A percentile compares a stretch with the other conserved stretches of the same genome.
phyloP scores from a whole-genome alignment of 192 early-diverging fungal species.

The Pecoramyces ruminantium region DNA sequence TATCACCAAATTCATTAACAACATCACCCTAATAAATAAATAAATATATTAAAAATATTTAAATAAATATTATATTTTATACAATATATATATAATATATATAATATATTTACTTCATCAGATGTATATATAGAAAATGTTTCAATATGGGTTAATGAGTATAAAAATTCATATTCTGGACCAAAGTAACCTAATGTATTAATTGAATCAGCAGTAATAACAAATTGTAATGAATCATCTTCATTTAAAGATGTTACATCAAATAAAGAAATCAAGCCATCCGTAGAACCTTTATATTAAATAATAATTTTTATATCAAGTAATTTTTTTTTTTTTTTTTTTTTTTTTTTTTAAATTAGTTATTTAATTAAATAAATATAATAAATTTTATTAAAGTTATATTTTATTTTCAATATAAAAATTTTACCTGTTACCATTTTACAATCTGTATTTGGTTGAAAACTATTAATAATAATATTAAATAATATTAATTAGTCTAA shows the following conservation, averaged over 20 bases:
- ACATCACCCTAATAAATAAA: slow-evolving; percentile 18
- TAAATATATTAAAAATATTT: slow-evolving; percentile 6
- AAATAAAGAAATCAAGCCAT: slow-evolving; percentile 64
- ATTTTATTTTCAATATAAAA: too few relatives aligned
- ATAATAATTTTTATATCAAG: too few relatives aligned
- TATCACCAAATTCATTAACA: slow-evolving; percentile 66
- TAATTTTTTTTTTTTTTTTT: too few relatives aligned
- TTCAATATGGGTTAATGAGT: slow-evolving; percentile 75
- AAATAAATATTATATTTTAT: slow-evolving; percentile 4
- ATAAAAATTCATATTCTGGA: slow-evolving; percentile 72
- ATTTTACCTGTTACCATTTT: neutral
- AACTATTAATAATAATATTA: neutral
- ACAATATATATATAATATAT: neutral
- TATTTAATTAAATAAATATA: too few relatives aligned
- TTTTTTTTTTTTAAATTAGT: too few relatives aligned
- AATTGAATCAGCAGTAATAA: slow-evolving; percentile 71
- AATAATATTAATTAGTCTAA: neutral
- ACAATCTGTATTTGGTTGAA: neutral
- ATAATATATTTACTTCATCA: slow-evolving; percentile 16
- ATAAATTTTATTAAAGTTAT: too few relatives aligned
- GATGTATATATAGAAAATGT: slow-evolving; percentile 66
- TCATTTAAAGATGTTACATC: slow-evolving; percentile 55
- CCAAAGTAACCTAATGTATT: slow-evolving; percentile 82
- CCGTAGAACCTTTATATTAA: slow-evolving; percentile 37
- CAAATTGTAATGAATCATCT: slow-evolving; percentile 70